phyloP scores from a whole-genome alignment of 2,329 filamentous ascomycete species.

The Penicillium sp. region DNA sequence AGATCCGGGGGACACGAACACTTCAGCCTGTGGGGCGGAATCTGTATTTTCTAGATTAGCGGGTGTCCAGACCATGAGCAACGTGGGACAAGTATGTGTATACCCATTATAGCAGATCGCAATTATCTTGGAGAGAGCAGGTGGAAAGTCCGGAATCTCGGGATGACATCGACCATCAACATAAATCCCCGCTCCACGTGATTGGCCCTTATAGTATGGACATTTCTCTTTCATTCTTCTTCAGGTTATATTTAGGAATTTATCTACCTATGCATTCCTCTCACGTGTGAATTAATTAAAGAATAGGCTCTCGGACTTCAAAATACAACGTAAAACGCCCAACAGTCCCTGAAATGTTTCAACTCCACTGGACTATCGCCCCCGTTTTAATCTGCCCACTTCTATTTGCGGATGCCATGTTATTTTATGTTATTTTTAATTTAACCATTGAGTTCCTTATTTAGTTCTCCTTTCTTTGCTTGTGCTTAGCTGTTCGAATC shows the following conservation, averaged over 20 bases:
- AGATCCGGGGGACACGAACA: conserved; percentile 22
- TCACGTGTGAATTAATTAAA: background rate
- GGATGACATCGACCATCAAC: conserved; percentile 9
- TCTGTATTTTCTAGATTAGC: conserved; percentile 17
- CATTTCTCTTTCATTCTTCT: conserved; percentile 1
- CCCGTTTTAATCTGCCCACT: conserved; percentile 18
- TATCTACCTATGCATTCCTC: background rate
- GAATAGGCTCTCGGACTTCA: background rate
- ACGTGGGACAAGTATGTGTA: conserved; percentile 6
- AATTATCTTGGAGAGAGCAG: background rate
- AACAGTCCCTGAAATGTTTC: conserved; percentile 9
- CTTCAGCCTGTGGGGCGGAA: conserved; percentile 28
- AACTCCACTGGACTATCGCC: conserved; percentile 17
- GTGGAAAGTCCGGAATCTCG: background rate
- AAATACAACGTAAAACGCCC: conserved; percentile 4
- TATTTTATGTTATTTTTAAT: conserved; percentile 4
- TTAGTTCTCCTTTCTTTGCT: background rate
- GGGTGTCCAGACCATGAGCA: background rate
- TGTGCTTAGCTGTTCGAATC: background rate
- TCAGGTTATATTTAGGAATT: background rate
- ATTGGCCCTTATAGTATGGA: conserved; percentile 1
- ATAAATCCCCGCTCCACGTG: conserved; percentile 12
- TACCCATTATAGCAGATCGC: conserved; percentile 7
- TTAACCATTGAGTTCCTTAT: background rate
- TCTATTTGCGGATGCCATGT: conserved; percentile 11